Evolutionary conservation across 2,329 filamentous ascomycete genomes (phyloP), one percentile per base, ranked within the genome.

Genomic region (Dichotomopilus funicola): DNA sequence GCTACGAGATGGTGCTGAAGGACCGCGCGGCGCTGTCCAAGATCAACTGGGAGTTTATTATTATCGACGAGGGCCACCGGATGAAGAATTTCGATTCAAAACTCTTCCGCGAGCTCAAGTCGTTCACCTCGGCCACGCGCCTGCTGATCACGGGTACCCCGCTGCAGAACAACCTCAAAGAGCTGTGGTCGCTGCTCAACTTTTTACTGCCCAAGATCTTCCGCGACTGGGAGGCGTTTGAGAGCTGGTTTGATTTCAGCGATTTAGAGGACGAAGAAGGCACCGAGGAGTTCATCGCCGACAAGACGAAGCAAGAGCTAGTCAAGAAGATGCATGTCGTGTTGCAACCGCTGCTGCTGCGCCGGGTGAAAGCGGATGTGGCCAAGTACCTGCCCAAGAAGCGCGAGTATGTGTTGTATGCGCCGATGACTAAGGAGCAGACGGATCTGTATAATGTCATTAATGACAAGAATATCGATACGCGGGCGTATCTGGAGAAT

Each of bases 1-100:
- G 87, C 41, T 97, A 97, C 64, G 94, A 99, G 68, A 96, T 99
- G 67, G 91, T 95, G 53, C 86, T 99, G 72, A 86, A 90, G 64
- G 94, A 99, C 67, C 84, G 89, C 40, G 87, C 90, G 51, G 86
- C 86, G 38, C 74, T 99, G 5, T 84, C 85, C 0, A 86, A 87
- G 55, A 92, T 95, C 55, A 87, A 91, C 38, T 99, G 94, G 94
- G 90, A 95, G 53, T 96, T 96, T 64, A 96, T 99, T 65, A 94
- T 99, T 62, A 95, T 99, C 59, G 92, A 99, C 63, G 94, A 99
- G 72, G 94, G 94, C 0, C 94, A 99, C 68, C 87, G 94, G 1
- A 85, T 99, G 79, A 99, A 99, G 75, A 99, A 99, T 61, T 87
- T 95, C 60, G 91, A 97, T 49, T 95, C 92, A 35, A 88, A 89